Evolutionary conservation across 495 filamentous ascomycete genomes (phyloP).

Genomic region (Oidiodendron maius): DNA sequence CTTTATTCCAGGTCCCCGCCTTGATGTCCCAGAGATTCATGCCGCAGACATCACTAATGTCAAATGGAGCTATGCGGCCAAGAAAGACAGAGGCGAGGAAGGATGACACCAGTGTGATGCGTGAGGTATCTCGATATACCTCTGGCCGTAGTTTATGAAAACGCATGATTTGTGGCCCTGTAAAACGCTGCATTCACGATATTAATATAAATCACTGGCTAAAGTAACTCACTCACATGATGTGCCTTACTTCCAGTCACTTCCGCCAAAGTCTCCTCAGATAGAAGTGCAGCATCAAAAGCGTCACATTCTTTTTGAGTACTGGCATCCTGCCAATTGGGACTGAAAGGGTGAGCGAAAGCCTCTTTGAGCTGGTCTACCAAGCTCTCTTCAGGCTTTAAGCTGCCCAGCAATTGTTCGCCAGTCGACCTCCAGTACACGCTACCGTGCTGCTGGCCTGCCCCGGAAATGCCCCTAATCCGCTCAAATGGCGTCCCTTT

Average conservation of each 20-base stretch:
- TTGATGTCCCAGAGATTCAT: conserved; percentile 97
- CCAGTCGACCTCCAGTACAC: conserved; percentile 79
- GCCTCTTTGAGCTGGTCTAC: conserved; percentile 65
- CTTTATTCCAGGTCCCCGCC: conserved; percentile 62
- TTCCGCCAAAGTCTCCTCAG: conserved; percentile 59
- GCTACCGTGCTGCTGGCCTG: conserved; percentile 95
- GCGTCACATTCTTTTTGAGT: conserved; percentile 86
- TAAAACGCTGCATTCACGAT: too few relatives aligned
- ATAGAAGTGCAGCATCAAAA: conserved; percentile 69
- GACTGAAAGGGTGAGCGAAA: conserved; percentile 82
- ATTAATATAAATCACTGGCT: not conserved
- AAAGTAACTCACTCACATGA: conserved; percentile 60
- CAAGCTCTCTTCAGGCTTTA: conserved; percentile 54
- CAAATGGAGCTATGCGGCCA: conserved; percentile 77
- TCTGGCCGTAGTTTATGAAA: conserved; percentile 74
- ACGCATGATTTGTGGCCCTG: conserved; percentile 91
- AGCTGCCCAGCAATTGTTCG: conserved; percentile 52
- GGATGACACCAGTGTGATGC: conserved; percentile 90
- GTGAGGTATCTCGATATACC: conserved; percentile 70
- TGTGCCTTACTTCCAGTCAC: conserved; percentile 89
- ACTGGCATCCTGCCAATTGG: conserved; percentile 97
- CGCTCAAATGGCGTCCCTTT: conserved; percentile 69
- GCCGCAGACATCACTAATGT: conserved; percentile 91
- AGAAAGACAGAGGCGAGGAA: conserved; percentile 92
- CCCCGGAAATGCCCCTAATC: conserved; percentile 80